Conservation (phyloP, 78 protist species). For the Blattamonas nauphoetae region DNA sequence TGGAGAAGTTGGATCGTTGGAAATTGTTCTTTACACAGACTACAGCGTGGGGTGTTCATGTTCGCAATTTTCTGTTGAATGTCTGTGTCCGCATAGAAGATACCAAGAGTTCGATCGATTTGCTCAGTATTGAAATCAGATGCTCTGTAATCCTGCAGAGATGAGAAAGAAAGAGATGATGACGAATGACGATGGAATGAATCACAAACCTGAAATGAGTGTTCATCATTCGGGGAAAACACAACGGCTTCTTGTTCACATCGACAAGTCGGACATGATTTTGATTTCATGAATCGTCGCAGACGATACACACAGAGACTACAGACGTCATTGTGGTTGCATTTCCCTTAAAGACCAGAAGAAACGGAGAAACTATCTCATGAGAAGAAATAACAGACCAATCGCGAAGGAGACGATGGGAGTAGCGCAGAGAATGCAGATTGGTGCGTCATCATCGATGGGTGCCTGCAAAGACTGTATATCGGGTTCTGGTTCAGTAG, state of each 20-base stretch:
- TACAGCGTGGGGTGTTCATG: neutral
- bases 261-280: neutral
- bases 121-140: neutral
- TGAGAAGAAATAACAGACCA: neutral
- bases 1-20: neutral
- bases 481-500: too few relatives aligned
- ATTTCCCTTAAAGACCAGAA: neutral
- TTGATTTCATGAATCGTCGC: neutral
- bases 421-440: neutral
- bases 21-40: neutral
- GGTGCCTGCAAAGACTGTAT: too few relatives aligned
- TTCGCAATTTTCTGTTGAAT: neutral
- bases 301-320: neutral
- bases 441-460: too few relatives aligned
- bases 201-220: neutral
- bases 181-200: neutral
- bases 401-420: neutral
- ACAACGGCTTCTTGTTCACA: neutral
- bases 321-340: neutral
- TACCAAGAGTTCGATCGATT: neutral
- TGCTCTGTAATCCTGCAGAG: neutral
- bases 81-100: neutral
- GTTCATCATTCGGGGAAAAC: neutral
- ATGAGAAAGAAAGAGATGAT: neutral
- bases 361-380: neutral